phyloP scores from a whole-genome alignment of 371 early-diverging fungal species.

The Nematocida major region DNA sequence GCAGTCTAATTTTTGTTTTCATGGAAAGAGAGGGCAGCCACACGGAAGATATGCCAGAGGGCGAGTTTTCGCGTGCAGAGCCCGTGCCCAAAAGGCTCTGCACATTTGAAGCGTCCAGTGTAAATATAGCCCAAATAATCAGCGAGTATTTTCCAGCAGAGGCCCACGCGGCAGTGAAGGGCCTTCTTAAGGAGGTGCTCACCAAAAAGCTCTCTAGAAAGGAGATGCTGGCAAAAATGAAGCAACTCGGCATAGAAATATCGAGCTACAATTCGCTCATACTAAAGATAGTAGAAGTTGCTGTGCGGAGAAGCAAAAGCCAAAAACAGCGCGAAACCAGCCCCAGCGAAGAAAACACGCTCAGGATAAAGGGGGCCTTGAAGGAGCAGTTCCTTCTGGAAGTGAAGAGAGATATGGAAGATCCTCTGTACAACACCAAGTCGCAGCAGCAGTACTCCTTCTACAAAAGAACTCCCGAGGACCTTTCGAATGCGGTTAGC shows the following conservation, averaged over 20 bases:
- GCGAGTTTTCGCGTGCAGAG: too few species aligned
- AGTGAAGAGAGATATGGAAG: conserved; percentile 21
- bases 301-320: neutral
- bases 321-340: neutral
- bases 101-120: neutral
- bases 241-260: neutral
- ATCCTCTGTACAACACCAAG: neutral
- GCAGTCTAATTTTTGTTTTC: too few species aligned
- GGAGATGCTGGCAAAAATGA: neutral
- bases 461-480: conserved; percentile 41
- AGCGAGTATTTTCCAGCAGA: neutral
- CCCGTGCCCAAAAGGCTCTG: neutral
- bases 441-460: conserved; percentile 41
- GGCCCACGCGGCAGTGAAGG: neutral
- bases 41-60: too few species aligned
- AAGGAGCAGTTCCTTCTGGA: conserved; percentile 22
- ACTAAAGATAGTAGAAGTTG: neutral
- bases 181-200: neutral
- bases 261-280: neutral
- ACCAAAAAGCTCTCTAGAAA: neutral
- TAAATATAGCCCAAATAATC: neutral
- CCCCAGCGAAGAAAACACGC: neutral
- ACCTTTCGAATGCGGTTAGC: conserved; percentile 31
- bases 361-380: conserved; percentile 16
- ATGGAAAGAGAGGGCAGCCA: too few species aligned